Evolutionary conservation across 2,329 filamentous ascomycete species (phyloP).

Genomic region (Ceratocystis lukuohia): DNA sequence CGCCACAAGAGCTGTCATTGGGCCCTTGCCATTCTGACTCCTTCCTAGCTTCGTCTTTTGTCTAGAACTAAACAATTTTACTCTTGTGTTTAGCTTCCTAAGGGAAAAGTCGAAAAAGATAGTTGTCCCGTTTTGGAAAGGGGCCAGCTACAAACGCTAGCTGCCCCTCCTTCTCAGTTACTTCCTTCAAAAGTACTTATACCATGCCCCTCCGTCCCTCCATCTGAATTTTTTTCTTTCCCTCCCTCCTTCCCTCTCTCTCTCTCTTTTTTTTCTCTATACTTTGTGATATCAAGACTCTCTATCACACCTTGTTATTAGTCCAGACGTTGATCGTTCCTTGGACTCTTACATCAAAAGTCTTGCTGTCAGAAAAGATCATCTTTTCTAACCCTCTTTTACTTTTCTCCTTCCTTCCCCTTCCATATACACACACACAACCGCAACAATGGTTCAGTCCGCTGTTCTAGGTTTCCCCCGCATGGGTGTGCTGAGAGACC

Average conservation of each 20-base stretch:
- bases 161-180: neutral
- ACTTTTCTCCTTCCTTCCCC: neutral
- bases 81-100: neutral
- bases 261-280: conserved; percentile 12
- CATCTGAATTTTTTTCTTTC: conserved; percentile 3
- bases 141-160: neutral
- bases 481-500: conserved; percentile 95
- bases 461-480: conserved; percentile 96
- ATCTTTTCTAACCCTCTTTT: conserved; percentile 1
- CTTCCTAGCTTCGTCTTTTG: neutral
- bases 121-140: neutral
- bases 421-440: conserved; percentile 21
- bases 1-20: neutral
- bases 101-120: neutral
- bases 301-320: conserved; percentile 13
- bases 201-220: conserved; percentile 8
- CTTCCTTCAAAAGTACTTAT: conserved; percentile 12
- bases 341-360: conserved; percentile 9
- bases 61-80: neutral
- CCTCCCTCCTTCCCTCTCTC: conserved; percentile 8
- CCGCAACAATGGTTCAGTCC: conserved; percentile 47
- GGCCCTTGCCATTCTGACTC: neutral
- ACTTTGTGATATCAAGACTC: conserved; percentile 11
- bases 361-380: conserved; percentile 12
- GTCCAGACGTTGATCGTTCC: conserved; percentile 16